These are phyloP conservation scores for Fusarium transvaalense DNA, from an alignment of 2,329 filamentous ascomycete species.

Conservation along the genomic window DNA sequence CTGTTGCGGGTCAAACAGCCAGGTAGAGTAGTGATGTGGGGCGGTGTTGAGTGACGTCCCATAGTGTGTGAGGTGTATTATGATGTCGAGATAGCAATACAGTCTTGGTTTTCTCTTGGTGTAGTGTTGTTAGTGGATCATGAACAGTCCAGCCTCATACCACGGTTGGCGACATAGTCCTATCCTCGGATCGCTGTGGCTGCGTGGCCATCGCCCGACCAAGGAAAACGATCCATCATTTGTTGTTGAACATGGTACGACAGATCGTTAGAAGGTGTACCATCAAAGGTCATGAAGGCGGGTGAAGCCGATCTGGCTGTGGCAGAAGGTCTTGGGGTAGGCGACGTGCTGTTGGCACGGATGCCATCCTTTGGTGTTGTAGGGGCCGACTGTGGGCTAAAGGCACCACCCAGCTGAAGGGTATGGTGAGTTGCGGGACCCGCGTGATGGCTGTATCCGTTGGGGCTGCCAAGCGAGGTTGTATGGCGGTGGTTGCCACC, in stretches of 20 bases:
- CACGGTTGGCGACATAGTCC: constrained; percentile 39
- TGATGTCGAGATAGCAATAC: constrained; percentile 33
- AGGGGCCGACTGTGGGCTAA: constrained; percentile 35
- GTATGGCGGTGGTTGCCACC: constrained; percentile 24
- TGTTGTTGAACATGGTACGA: constrained; percentile 56
- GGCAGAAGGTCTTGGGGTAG: constrained; percentile 53
- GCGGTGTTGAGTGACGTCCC: constrained; percentile 1
- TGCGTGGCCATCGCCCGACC: constrained; percentile 61
- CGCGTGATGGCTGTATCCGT: constrained; percentile 47
- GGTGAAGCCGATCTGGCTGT: constrained; percentile 60
- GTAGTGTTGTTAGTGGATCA: constrained; percentile 11
- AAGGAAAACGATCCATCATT: constrained; percentile 62
- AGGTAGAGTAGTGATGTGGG: constrained; percentile 24
- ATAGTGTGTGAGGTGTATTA: constrained; percentile 19
- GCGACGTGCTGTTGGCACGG: constrained; percentile 43
- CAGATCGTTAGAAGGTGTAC: constrained; percentile 59
- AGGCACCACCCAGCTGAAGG: constrained; percentile 48
- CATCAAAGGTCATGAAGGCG: constrained; percentile 61
- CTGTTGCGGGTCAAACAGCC: constrained; percentile 43
- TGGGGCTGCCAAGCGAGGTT: constrained; percentile 33
- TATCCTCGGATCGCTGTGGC: constrained; percentile 63
- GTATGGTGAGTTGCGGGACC: constrained; percentile 59
- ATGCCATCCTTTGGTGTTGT: constrained; percentile 48
- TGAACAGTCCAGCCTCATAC: constrained; percentile 25
- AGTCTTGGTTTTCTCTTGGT: constrained; percentile 9